Evolutionary conservation across 495 filamentous ascomycete genomes (phyloP), one percentile per base, ranked within the genome.

Genomic region (Cairneyella variabilis): DNA sequence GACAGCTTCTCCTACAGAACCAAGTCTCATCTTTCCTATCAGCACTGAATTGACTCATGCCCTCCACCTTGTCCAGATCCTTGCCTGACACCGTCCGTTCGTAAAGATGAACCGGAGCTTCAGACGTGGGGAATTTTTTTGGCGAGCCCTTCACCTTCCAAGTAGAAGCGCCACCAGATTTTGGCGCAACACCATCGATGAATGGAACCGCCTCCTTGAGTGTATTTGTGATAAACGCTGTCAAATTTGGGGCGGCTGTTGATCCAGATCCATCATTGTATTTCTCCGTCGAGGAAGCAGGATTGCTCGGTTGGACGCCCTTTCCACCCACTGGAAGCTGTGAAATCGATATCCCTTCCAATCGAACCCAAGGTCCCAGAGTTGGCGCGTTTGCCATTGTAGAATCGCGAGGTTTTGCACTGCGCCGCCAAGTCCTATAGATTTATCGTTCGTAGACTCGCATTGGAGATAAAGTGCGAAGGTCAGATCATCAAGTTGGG

Each of bases 1-100:
- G 87, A 28, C 77, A 66, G 59, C 80, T 86, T 46, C 74, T 71
- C 26, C 89, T 76, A 44, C 77, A 84, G 51, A 81, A 80, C 89
- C 89, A 90, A 49, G 74, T 78, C 61, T 90, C 84, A 22, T 69
- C 69, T 30, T 61, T 66, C 43, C 49, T 53, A 51, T 64, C 62
- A 6, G 50, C 50, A 36, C 49, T 48, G 40, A 47, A 57, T 18
- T 63, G 45, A 20, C 43, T 62, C 55, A 62, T 56, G 37, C 46
- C 58, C 40, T 51, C 49, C 21, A 67, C 48, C 18, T 55, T 58
- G 26, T 64, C 58, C 14, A 78, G 56, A 25, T 71, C 71, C 32
- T 58, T 55, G 8, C 64, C 65, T n/a, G 64, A 56, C 45, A 81
- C 66, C 4, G 61, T 58, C 43, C 65, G 67, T 39, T 74, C 71